Base-by-base conservation (phyloP, 169 alveolate genomes). In the Neospora caninum region DNA sequence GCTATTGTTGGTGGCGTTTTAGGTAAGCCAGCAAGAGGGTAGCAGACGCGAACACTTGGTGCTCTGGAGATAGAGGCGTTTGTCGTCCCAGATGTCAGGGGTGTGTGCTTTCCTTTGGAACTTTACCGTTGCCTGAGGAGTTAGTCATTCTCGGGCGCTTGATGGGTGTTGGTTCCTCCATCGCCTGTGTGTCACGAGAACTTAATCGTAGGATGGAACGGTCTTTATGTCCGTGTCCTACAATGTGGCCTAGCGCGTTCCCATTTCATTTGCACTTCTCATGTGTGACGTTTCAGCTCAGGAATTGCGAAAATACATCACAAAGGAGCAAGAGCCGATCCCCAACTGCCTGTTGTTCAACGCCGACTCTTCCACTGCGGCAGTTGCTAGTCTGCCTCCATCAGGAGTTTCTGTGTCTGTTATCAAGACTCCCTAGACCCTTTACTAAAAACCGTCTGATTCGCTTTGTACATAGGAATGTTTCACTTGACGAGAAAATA, bases 341-440 rank as follows among this genome's bases (percentile, higher is more conserved):
- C 93, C 93, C 27, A 93, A 93, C 41, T 69, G 91, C 36, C 36
- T 93, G 16, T 69, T 93, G 34, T 93, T 93, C 53, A 88, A 93
- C 70, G 25, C 34, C 78, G 58, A 69, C 39, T 29, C 93, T 6
- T 93, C 95, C 73, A 86, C 93, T 36, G 95, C 95, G 0, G 80
- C 95, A 0, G 93, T 88, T 0, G 93, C 93, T 29, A 93, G 91
- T 34, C 84, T 87, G 67, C 95, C 95, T 29, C 67, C 89, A 22
- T 9, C 89, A n/a, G 58, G 58, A 7, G 58, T 49, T 49, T 49
- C 58, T 13, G 58, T 49, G 31, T 69, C 80, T 25, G 41, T 20
- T 25, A 7, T 69, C n/a, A 49, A 49, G 13, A 49, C 58, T 4
- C 22, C 58, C 58, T 49, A 49, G 13, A 4, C 13, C 13, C 58